phyloP scores from a whole-genome alignment of 768 basidiomycete species.

The Clitopilus passeckerianus region DNA sequence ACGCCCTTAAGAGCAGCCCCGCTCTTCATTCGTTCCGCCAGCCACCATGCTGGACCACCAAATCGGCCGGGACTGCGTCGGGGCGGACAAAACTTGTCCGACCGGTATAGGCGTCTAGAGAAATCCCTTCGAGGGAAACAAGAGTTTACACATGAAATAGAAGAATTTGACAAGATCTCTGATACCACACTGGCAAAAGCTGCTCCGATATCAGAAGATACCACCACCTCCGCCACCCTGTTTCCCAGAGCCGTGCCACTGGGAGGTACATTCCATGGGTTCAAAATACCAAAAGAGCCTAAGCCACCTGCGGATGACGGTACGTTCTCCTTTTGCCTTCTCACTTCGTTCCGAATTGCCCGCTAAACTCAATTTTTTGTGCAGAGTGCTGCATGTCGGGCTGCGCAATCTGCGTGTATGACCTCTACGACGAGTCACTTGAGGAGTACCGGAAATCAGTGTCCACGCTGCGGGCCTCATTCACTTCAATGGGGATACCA shows the following conservation, averaged over 20 bases:
- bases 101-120: slow-evolving; percentile 54
- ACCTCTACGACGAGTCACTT: slow-evolving; percentile 75
- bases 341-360: not conserved
- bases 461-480: slow-evolving; percentile 39
- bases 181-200: not conserved
- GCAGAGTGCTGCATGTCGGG: slow-evolving; percentile 96
- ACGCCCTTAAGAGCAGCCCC: not conserved
- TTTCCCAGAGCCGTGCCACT: slow-evolving; percentile 2
- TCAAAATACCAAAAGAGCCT: slow-evolving; percentile 59
- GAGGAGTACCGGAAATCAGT: slow-evolving; percentile 57
- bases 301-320: slow-evolving; percentile 64
- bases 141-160: slow-evolving; percentile 24
- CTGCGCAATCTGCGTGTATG: slow-evolving; percentile 89
- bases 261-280: slow-evolving; percentile 40
- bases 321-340: slow-evolving; percentile 13
- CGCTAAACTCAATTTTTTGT: not conserved
- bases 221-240: not conserved
- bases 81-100: slow-evolving; percentile 58
- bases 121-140: slow-evolving; percentile 42
- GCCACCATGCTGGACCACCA: no score
- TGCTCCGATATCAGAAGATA: not conserved
- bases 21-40: no score
- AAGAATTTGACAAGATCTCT: slow-evolving; percentile 7
- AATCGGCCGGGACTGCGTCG: slow-evolving; percentile 12
- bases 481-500: slow-evolving; percentile 45